These are phyloP conservation scores for Hirsutella minnesotensis DNA, from an alignment of 2,329 filamentous ascomycete genomes.

Conservation along the genomic window DNA sequence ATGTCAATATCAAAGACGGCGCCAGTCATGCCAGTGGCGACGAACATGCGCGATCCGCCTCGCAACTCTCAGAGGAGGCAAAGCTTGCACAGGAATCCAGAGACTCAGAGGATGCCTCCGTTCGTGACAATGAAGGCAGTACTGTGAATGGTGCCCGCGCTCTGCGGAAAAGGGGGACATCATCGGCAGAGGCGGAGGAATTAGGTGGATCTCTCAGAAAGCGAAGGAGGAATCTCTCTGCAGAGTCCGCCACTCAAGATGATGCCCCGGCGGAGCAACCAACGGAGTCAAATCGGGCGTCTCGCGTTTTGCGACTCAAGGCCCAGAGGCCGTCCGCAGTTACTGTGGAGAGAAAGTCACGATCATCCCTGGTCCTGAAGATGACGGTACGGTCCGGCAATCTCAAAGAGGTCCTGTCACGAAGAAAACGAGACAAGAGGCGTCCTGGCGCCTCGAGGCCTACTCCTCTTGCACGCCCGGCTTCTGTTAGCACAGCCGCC, in stretches of 20 bases:
- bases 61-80: slow-evolving; percentile 15
- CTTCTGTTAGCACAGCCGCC: slow-evolving; percentile 7
- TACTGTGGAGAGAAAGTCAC: slow-evolving; percentile 26
- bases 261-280: slow-evolving; percentile 20
- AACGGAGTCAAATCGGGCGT: slow-evolving; percentile 20
- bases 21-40: slow-evolving; percentile 10
- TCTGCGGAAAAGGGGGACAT: slow-evolving; percentile 75
- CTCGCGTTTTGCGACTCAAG: slow-evolving; percentile 50
- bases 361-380: slow-evolving; percentile 21
- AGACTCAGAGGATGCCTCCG: slow-evolving; percentile 39
- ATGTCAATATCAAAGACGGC: slow-evolving; percentile 15
- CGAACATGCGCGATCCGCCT: slow-evolving; percentile 10
- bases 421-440: slow-evolving; percentile 20
- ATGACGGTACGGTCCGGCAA: slow-evolving; percentile 25
- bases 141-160: slow-evolving; percentile 65
- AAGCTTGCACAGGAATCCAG: slow-evolving; percentile 40
- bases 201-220: slow-evolving; percentile 39
- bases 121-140: slow-evolving; percentile 66
- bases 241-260: slow-evolving; percentile 26
- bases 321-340: slow-evolving; percentile 26
- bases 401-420: slow-evolving; percentile 23
- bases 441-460: slow-evolving; percentile 12
- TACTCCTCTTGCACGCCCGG: slow-evolving; percentile 12
- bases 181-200: slow-evolving; percentile 53
- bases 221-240: slow-evolving; percentile 35